Evolutionary conservation across 2,329 filamentous ascomycete genomes (phyloP).

Genomic region (Verticillium tricorpus): DNA sequence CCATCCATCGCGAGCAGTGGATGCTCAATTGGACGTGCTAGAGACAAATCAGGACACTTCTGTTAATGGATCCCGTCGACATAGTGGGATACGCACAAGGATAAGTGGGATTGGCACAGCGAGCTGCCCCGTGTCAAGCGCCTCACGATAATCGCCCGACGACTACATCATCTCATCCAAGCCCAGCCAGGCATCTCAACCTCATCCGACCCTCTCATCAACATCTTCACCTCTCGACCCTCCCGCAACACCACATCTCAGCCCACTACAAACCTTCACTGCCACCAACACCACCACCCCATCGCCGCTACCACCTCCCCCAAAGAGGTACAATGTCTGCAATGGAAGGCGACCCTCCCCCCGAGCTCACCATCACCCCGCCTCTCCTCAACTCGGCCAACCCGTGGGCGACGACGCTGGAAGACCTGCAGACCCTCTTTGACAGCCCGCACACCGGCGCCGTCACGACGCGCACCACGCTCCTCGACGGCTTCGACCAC

Average conservation of each 20-base stretch:
- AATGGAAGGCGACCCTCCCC: slow-evolving; percentile 11
- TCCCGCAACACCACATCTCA: not conserved
- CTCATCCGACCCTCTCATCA: too few species aligned
- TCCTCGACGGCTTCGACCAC: slow-evolving; percentile 61
- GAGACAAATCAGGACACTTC: not conserved
- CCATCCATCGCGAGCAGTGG: not conserved
- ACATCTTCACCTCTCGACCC: not conserved
- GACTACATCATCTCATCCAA: not conserved
- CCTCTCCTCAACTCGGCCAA: slow-evolving; percentile 71
- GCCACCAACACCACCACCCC: not conserved
- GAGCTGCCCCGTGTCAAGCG: not conserved
- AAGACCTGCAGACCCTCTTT: slow-evolving; percentile 60
- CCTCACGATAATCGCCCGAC: not conserved
- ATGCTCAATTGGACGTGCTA: not conserved
- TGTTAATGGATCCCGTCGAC: not conserved
- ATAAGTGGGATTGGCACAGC: not conserved
- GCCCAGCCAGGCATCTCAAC: not conserved
- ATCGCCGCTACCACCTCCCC: not conserved
- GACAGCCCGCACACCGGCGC: slow-evolving; percentile 61
- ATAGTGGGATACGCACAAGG: not conserved
- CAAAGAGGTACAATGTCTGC: not conserved
- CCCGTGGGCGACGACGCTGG: slow-evolving; percentile 66
- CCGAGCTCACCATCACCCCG: slow-evolving; percentile 47
- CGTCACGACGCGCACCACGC: slow-evolving; percentile 68
- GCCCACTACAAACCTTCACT: too few species aligned